A percentile compares a stretch with the other conserved stretches of the same genome.
These are phyloP conservation scores for Coniochaeta hoffmannii DNA, from an alignment of 2,329 filamentous ascomycete species.

Conservation along the genomic window DNA sequence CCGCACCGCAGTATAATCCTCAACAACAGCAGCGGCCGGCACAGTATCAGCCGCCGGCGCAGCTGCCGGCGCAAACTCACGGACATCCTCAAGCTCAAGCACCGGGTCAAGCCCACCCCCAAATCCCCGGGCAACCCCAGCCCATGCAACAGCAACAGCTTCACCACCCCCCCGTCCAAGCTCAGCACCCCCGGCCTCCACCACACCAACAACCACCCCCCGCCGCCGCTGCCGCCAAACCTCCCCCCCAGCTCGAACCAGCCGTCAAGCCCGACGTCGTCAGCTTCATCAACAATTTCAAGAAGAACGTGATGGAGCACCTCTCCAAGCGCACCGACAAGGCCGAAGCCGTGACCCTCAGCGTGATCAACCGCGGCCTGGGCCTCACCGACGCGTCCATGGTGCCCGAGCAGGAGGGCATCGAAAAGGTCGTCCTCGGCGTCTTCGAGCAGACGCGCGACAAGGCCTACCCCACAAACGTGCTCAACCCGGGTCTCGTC, in stretches of 20 bases:
- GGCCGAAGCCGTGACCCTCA: constrained; percentile 42
- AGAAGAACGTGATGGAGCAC: constrained; percentile 37
- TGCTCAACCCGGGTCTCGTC: constrained; percentile 32
- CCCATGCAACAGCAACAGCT: background rate
- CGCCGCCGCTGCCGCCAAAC: constrained; percentile 1
- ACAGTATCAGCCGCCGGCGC: constrained; percentile 3
- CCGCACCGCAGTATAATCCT: background rate
- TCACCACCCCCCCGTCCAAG: background rate
- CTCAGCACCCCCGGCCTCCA: background rate
- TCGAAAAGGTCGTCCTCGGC: constrained; percentile 39
- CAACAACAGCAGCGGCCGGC: constrained; percentile 4
- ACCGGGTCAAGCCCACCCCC: background rate
- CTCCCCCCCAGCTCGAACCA: constrained; percentile 13
- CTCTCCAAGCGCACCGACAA: constrained; percentile 33
- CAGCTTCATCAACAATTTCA: constrained; percentile 35
- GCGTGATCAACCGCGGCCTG: constrained; percentile 43
- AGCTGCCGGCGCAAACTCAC: background rate
- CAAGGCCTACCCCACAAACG: constrained; percentile 8
- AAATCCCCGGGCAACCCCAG: background rate
- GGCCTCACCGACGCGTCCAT: constrained; percentile 34
- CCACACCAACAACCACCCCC: background rate
- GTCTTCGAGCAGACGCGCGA: constrained; percentile 27
- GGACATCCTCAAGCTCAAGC: background rate
- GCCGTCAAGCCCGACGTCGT: constrained; percentile 38
- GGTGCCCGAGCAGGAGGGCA: constrained; percentile 34